Percentiles rank a stretch among this genome's conserved stretches.
Conservation (phyloP, 495 filamentous ascomycete species). For the Sphaerosporella brunnea region DNA sequence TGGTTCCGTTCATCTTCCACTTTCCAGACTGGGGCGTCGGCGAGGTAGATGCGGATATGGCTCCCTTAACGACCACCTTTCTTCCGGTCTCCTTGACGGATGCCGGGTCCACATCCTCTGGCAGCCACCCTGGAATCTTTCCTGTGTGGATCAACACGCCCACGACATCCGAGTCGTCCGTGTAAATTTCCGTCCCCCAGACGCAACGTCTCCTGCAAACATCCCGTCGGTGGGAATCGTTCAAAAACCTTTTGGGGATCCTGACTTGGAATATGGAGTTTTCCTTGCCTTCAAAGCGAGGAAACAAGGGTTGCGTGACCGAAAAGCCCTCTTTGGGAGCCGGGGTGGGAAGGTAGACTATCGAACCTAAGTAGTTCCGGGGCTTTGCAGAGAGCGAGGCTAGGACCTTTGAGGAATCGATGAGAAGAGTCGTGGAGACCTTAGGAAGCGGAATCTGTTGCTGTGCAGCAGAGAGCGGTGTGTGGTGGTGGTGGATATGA, state of each 20-base stretch:
- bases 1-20: constrained; percentile 14
- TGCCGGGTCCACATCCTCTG: constrained; percentile 47
- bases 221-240: constrained; percentile 48
- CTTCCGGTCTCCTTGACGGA: constrained; percentile 29
- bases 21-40: constrained; percentile 3
- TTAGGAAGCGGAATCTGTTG: constrained; percentile 25
- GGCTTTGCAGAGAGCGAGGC: constrained; percentile 34
- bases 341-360: constrained; percentile 37
- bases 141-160: constrained; percentile 88
- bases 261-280: constrained; percentile 84
- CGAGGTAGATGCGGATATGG: constrained; percentile 13
- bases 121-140: constrained; percentile 78
- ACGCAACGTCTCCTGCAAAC: constrained; percentile 60
- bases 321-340: constrained; percentile 50
- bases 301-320: constrained; percentile 48
- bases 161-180: constrained; percentile 85
- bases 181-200: constrained; percentile 90
- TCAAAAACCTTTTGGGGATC: constrained; percentile 63
- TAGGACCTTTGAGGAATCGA: constrained; percentile 33
- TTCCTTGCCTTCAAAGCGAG: constrained; percentile 60
- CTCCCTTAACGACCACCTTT: constrained; percentile 15
- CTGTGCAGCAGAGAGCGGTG: constrained; percentile 27
- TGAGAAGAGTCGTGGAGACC: constrained; percentile 22
- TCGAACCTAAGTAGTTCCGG: constrained; percentile 30
- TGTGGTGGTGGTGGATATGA: constrained; percentile 40